A percentile compares a stretch with the other conserved stretches of the same genome.
Conservation (phyloP, 345 rosid species). For the Acer negundo region DNA sequence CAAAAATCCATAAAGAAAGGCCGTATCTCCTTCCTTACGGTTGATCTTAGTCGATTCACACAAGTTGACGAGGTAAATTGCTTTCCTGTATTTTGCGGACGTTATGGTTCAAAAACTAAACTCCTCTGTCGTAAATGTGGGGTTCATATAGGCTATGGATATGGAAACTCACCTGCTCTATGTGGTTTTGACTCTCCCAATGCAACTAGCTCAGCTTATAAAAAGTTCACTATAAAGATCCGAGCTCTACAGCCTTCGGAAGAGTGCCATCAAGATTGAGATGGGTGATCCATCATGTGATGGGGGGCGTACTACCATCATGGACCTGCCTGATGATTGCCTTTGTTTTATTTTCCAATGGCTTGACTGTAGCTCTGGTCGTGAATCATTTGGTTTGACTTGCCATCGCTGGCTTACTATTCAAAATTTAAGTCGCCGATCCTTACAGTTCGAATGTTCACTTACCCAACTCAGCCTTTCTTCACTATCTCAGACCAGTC, state of each 20-base stretch:
- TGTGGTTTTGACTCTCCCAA: conserved; percentile 57
- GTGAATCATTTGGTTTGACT: conserved; percentile 75
- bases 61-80: conserved; percentile 64
- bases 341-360: conserved; percentile 56
- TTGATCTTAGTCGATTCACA: conserved; percentile 63
- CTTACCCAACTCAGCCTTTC: conserved; percentile 28
- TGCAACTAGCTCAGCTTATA: conserved; percentile 39
- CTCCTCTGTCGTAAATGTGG: conserved; percentile 70
- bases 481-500: conserved; percentile 37
- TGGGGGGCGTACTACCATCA: conserved; percentile 38
- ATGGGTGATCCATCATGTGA: conserved; percentile 46
- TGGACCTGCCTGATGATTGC: conserved; percentile 74
- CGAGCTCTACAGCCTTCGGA: conserved; percentile 56
- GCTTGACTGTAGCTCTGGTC: conserved; percentile 49
- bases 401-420: conserved; percentile 71
- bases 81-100: conserved; percentile 47
- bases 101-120: conserved; percentile 48
- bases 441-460: conserved; percentile 61
- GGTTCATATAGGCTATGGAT: conserved; percentile 60
- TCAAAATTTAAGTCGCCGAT: conserved; percentile 52
- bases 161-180: conserved; percentile 52
- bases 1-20: conserved; percentile 47
- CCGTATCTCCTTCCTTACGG: conserved; percentile 43
- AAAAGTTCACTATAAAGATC: conserved; percentile 53
- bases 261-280: conserved; percentile 35